phyloP scores from a whole-genome alignment of 495 filamentous ascomycete species.

The Clavariopsis aquatica region DNA sequence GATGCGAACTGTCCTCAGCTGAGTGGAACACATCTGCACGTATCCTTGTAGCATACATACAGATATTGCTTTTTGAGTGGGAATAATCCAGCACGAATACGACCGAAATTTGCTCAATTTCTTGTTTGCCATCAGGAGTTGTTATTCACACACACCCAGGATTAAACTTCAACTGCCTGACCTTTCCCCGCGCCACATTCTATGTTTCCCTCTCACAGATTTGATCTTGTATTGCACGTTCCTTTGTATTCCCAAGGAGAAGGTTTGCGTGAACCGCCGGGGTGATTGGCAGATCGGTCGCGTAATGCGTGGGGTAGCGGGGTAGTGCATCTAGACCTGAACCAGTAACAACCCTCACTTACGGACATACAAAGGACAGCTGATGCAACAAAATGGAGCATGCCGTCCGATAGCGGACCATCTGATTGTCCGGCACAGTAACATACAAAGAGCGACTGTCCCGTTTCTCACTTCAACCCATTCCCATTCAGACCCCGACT shows the following conservation, averaged over 20 bases:
- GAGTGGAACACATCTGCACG: constrained; percentile 1
- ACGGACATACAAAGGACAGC: constrained; percentile 14
- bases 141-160: no score
- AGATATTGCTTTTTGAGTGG: constrained; percentile 23
- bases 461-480: constrained; percentile 1
- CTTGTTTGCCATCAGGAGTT: not conserved
- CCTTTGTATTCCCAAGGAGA: no score
- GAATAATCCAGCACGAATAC: constrained; percentile 13
- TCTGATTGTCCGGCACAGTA: constrained; percentile 12
- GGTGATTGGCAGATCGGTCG: constrained; percentile 17
- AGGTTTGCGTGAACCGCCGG: not conserved
- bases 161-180: no score
- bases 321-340: constrained; percentile 26
- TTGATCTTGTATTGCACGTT: not conserved
- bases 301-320: constrained; percentile 37
- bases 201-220: not conserved
- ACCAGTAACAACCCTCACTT: not conserved
- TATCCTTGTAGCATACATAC: constrained; percentile 4
- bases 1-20: constrained; percentile 5
- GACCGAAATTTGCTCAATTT: not conserved
- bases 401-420: constrained; percentile 21
- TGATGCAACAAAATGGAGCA: constrained; percentile 20
- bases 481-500: no score
- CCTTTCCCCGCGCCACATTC: not conserved
- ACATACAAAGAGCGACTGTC: constrained; percentile 1